A percentile compares a stretch with the other conserved stretches of the same genome.
Evolutionary conservation across 2,329 filamentous ascomycete species (phyloP).

Genomic region (Penicillium sp.): DNA sequence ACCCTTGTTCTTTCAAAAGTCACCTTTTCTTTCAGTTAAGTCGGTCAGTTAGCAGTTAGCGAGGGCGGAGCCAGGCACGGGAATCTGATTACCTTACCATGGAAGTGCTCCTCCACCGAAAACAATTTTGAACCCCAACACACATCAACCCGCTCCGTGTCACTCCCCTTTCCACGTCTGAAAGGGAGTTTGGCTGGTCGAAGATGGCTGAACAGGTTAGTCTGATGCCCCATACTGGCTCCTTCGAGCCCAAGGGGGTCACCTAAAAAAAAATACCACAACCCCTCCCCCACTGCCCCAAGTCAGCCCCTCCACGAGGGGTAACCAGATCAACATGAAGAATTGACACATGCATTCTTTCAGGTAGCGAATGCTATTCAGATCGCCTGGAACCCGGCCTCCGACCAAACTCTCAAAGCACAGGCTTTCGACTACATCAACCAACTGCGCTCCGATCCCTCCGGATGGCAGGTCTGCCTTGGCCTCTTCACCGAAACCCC

Average conservation of each 20-base stretch:
- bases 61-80: conserved; percentile 25
- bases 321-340: background rate
- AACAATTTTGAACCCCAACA: conserved; percentile 26
- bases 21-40: background rate
- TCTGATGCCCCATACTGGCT: conserved; percentile 3
- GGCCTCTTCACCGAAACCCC: conserved; percentile 79
- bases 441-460: conserved; percentile 77
- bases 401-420: conserved; percentile 71
- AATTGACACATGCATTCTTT: conserved; percentile 19
- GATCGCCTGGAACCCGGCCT: conserved; percentile 82
- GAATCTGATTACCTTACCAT: conserved; percentile 27
- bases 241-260: background rate
- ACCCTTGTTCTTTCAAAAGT: background rate
- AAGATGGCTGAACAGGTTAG: conserved; percentile 50
- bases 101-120: conserved; percentile 26
- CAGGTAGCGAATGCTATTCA: conserved; percentile 94
- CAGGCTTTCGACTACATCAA: conserved; percentile 68
- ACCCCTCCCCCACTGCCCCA: conserved; percentile 18
- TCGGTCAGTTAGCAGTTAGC: conserved; percentile 9
- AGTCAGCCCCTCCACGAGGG: conserved; percentile 15
- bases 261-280: conserved; percentile 7
- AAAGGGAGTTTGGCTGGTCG: conserved; percentile 39
- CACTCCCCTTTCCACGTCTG: conserved; percentile 21
- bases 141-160: conserved; percentile 26
- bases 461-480: conserved; percentile 88